These are phyloP conservation scores for Trifolium pratense DNA, from an alignment of 306 rosid species.

Conservation along the genomic window DNA sequence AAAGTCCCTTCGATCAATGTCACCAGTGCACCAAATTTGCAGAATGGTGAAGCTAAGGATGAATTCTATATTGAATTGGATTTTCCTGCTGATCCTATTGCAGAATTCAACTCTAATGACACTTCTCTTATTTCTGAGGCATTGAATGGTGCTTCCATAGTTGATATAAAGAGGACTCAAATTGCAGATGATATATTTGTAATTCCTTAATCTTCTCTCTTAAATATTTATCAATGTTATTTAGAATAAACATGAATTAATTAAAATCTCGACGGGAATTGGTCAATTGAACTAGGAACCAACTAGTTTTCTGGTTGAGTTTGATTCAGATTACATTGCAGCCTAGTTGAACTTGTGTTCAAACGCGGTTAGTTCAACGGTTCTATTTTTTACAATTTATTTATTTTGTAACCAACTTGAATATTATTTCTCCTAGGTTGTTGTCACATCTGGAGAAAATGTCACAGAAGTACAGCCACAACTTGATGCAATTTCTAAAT, in stretches of 20 bases:
- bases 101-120: constrained; percentile 44
- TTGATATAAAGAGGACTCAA: constrained; percentile 44
- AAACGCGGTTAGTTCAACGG: no score
- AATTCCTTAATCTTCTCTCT: constrained; percentile 23
- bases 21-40: constrained; percentile 9
- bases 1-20: constrained; percentile 31
- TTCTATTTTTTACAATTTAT: no score
- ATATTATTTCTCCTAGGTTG: constrained; percentile 51
- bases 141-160: constrained; percentile 48
- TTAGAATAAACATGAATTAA: no score
- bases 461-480: constrained; percentile 57
- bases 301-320: no score
- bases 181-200: constrained; percentile 38
- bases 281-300: no score
- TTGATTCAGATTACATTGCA: no score
- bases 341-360: no score
- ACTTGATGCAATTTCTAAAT: constrained; percentile 51
- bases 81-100: constrained; percentile 45
- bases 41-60: neutral
- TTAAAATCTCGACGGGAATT: no score
- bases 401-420: no score
- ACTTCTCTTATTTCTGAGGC: constrained; percentile 45
- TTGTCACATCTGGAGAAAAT: constrained; percentile 52
- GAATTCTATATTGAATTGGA: constrained; percentile 52
- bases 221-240: neutral